Base-by-base conservation (phyloP, 2,329 filamentous ascomycete genomes). In the Plenodomus lindquistii region DNA sequence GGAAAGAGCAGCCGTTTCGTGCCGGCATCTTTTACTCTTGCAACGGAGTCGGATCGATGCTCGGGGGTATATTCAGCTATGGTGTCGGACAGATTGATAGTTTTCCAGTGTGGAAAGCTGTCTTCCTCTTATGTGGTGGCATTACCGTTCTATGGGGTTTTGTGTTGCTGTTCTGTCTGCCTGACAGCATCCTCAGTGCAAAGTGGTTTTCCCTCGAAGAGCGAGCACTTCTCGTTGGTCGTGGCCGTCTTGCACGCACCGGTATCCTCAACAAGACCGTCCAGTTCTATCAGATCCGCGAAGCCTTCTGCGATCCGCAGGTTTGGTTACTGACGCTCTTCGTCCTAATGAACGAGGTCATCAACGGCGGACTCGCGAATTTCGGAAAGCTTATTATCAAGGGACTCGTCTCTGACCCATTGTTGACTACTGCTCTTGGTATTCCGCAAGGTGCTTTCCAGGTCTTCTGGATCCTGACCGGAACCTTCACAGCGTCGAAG, bases 311-410 rank as follows among this genome's bases (percentile, higher is more conserved):
- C 4, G 77, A 79, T 43, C 67, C 73, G 0, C 75, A 79, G 55
- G 70, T 78, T 6, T 77, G 75, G 74, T 62, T 78, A 1, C 51
- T 77, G 4, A 75, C 76, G 43, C 49, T 77, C 1, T 79, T 75
- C 44, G 73, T 73, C 2, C 65, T 83, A 0, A 63, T 81, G 16
- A 83, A 83, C 46, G 80, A 83, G 55, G 67, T 73, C 2, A 75
- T 83, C 53, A 83, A 76, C 40, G 79, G 79, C 2, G 81, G 81
- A 0, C 64, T 81, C 8, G 76, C 80, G 4, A 82, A 80, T 54
- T 83, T 83, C 52, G 77, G 78, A 34, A 82, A 80, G 45, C 72
- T 81, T 18, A 82, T 83, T 44, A 75, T 83, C 60, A 81, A 82
- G 46, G 75, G 77, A 1, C 65, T 81, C 2, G 75, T 75, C 16